These are phyloP conservation scores for Teratosphaeriaceae sp. DNA, from an alignment of 2,329 filamentous ascomycete genomes.

Conservation along the genomic window DNA sequence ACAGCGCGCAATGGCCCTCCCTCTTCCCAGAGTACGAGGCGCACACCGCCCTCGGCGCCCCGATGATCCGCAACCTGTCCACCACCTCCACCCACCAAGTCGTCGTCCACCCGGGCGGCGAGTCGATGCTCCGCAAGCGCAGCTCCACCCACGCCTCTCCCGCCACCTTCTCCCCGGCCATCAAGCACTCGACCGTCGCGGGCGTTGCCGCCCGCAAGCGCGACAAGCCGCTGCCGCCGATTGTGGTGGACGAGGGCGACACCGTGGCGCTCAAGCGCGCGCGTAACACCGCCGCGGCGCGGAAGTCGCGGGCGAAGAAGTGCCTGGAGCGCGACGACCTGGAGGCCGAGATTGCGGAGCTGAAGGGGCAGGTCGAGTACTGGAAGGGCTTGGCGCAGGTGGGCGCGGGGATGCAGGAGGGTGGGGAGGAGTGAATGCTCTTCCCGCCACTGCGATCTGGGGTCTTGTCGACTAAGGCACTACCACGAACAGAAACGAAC, in stretches of 20 bases:
- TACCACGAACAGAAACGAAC: not conserved
- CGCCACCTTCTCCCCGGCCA: slow-evolving; percentile 27
- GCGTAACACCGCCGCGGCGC: slow-evolving; percentile 86
- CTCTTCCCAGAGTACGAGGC: slow-evolving; percentile 56
- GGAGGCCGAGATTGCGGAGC: slow-evolving; percentile 59
- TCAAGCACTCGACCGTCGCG: slow-evolving; percentile 60
- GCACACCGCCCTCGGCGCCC: slow-evolving; percentile 18
- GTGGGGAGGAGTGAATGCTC: not conserved
- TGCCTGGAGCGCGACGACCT: slow-evolving; percentile 67
- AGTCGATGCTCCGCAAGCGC: slow-evolving; percentile 27
- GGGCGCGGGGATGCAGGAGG: slow-evolving; percentile 23
- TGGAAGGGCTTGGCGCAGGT: slow-evolving; percentile 19
- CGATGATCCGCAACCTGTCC: slow-evolving; percentile 30
- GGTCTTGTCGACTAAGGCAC: not conserved
- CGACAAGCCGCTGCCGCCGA: slow-evolving; percentile 72
- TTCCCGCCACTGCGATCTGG: not conserved
- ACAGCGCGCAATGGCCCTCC: slow-evolving; percentile 58
- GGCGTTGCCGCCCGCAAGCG: slow-evolving; percentile 68
- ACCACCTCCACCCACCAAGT: slow-evolving; percentile 29
- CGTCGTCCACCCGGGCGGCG: slow-evolving; percentile 31
- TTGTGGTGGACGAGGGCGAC: slow-evolving; percentile 69
- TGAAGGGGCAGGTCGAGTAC: slow-evolving; percentile 34
- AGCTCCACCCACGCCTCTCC: slow-evolving; percentile 38
- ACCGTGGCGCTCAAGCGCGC: slow-evolving; percentile 83
- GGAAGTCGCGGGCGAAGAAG: slow-evolving; percentile 87